Conservation (phyloP, 345 rosid genomes). For the Hevea brasiliensis region DNA sequence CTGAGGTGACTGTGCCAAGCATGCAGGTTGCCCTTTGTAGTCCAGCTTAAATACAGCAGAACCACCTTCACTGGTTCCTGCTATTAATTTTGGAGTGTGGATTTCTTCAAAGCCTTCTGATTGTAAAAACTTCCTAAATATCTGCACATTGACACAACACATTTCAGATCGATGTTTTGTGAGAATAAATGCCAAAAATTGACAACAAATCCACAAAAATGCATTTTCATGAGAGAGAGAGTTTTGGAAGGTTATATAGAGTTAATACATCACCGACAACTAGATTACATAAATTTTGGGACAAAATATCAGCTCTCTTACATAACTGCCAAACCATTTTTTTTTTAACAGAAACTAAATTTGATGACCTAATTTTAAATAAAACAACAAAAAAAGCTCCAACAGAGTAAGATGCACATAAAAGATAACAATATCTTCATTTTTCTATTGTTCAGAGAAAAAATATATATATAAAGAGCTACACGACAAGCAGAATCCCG, state of each 20-base stretch:
- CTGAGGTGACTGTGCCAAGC: slow-evolving; percentile 95
- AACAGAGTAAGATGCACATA: neutral
- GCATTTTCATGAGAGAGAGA: neutral
- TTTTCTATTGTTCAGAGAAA: neutral
- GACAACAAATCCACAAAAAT: too few species aligned
- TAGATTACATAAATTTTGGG: neutral
- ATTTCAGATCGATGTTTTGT: neutral
- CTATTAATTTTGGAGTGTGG: slow-evolving; percentile 85
- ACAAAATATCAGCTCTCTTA: neutral
- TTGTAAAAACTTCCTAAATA: slow-evolving; percentile 60
- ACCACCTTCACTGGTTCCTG: slow-evolving; percentile 95
- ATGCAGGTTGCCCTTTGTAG: slow-evolving; percentile 86
- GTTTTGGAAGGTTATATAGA: too few species aligned
- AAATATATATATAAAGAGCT: neutral
- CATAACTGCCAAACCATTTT: neutral
- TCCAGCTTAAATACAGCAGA: slow-evolving; percentile 88
- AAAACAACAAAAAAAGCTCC: too few species aligned
- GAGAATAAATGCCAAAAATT: too few species aligned
- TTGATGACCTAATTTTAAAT: too few species aligned
- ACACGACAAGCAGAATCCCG: too few species aligned
- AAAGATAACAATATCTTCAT: neutral
- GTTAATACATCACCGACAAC: too few species aligned
- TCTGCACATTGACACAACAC: slow-evolving; percentile 37
- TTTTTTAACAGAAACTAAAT: neutral
- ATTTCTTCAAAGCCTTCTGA: slow-evolving; percentile 65